Percentiles rank a stretch among this genome's conserved stretches.
phyloP scores from a whole-genome alignment of 768 basidiomycete species.

The Leucocoprinus sp. region DNA sequence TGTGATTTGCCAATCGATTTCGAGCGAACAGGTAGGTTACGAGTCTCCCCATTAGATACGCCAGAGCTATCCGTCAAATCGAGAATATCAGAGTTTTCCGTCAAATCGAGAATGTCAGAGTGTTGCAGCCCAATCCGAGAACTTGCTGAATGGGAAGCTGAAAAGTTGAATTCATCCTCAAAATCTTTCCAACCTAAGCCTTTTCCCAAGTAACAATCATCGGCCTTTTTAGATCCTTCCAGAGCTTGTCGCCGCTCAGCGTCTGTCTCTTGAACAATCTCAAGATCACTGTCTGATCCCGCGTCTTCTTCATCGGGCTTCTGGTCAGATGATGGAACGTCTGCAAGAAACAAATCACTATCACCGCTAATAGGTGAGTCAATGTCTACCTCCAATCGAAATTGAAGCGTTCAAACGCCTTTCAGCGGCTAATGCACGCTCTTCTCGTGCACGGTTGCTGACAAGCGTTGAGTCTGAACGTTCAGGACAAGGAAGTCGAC shows the following conservation, averaged over 20 bases:
- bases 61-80: constrained; percentile 15
- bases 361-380: not conserved
- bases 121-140: not conserved
- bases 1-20: constrained; percentile 21
- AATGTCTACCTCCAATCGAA: constrained; percentile 18
- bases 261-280: constrained; percentile 33
- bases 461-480: not conserved
- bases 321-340: constrained; percentile 8
- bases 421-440: constrained; percentile 71
- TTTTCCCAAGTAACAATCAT: constrained; percentile 31
- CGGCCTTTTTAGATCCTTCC: constrained; percentile 32
- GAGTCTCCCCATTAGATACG: constrained; percentile 12
- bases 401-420: constrained; percentile 40
- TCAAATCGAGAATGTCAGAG: constrained; percentile 8
- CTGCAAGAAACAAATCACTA: not conserved
- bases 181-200: constrained; percentile 35
- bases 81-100: constrained; percentile 16
- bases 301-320: constrained; percentile 16
- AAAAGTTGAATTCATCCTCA: constrained; percentile 42
- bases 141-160: not conserved
- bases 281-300: constrained; percentile 28
- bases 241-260: constrained; percentile 44
- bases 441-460: constrained; percentile 75
- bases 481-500: not conserved
- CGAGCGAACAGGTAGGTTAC: constrained; percentile 24